phyloP scores from a whole-genome alignment of 2,329 filamentous ascomycete genomes.

The Pleoardoris graminearum region DNA sequence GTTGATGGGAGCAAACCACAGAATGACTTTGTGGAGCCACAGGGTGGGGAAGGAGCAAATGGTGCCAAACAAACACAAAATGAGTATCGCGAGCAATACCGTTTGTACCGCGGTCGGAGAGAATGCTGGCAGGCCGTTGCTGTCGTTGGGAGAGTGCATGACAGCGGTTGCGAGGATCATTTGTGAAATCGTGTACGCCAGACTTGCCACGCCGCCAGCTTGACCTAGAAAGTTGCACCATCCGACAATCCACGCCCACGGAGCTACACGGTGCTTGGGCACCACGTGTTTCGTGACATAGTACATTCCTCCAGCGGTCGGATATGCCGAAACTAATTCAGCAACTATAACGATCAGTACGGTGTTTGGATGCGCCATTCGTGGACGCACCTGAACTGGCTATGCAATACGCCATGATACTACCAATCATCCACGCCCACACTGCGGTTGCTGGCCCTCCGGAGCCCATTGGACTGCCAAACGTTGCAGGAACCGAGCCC shows the following conservation, averaged over 20 bases:
- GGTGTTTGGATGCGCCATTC: not conserved
- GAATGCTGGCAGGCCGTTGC: conserved; percentile 57
- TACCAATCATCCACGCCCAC: conserved; percentile 68
- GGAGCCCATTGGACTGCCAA: conserved; percentile 60
- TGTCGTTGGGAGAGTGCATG: conserved; percentile 60
- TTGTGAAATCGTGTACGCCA: conserved; percentile 65
- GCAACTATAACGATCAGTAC: conserved; percentile 52
- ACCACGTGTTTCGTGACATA: conserved; percentile 69
- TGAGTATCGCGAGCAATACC: conserved; percentile 59
- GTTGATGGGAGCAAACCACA: conserved; percentile 70
- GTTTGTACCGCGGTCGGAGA: conserved; percentile 62
- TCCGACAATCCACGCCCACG: conserved; percentile 68
- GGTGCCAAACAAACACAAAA: conserved; percentile 59
- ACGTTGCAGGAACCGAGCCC: conserved; percentile 67
- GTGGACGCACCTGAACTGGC: conserved; percentile 57
- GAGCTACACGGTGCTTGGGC: conserved; percentile 61
- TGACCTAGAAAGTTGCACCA: conserved; percentile 70
- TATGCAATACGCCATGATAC: conserved; percentile 66
- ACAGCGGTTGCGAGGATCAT: conserved; percentile 65
- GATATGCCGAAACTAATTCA: conserved; percentile 67
- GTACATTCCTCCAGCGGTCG: conserved; percentile 69
- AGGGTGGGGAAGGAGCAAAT: conserved; percentile 67
- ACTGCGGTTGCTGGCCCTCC: conserved; percentile 67
- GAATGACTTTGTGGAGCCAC: conserved; percentile 61
- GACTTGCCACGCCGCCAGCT: conserved; percentile 64